Percentiles rank a stretch among this genome's conserved stretches.
Evolutionary conservation across 805 yeast genomes (phyloP).

Genomic region (Wickerhamiella spandovensis): DNA sequence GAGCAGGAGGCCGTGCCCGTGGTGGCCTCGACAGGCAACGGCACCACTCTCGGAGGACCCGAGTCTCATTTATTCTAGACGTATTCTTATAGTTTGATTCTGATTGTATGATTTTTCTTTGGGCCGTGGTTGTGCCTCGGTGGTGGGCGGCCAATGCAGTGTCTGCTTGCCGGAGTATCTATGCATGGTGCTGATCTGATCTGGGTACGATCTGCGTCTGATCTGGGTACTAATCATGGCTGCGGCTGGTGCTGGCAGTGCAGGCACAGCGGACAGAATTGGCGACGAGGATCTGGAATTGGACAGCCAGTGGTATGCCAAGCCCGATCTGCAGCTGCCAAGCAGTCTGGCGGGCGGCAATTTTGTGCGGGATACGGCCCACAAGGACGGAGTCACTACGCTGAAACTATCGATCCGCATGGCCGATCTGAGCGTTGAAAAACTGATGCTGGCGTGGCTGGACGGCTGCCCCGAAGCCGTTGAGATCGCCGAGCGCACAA

Average conservation of each 20-base stretch:
- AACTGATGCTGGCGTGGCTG: conserved; percentile 21
- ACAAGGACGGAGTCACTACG: conserved; percentile 11
- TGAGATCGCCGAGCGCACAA: conserved; percentile 22
- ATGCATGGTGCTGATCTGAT: too few species aligned
- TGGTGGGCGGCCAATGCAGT: too few species aligned
- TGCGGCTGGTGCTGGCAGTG: neutral
- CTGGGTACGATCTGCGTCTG: too few species aligned
- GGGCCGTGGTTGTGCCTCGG: too few species aligned
- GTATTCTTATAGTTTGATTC: neutral
- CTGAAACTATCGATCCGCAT: conserved; percentile 21
- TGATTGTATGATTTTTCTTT: neutral
- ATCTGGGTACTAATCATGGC: neutral
- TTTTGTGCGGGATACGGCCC: conserved; percentile 12
- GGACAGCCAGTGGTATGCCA: conserved; percentile 16
- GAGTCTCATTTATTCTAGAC: conserved; percentile 16
- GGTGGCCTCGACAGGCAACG: conserved; percentile 4
- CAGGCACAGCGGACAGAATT: too few species aligned
- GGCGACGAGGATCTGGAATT: conserved; percentile 16
- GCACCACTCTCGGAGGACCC: conserved; percentile 18
- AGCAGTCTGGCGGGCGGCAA: conserved; percentile 16
- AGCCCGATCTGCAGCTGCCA: conserved; percentile 5
- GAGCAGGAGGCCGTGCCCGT: conserved; percentile 3
- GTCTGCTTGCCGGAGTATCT: too few species aligned
- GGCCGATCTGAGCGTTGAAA: conserved; percentile 22
- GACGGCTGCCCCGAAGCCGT: conserved; percentile 28